These are phyloP conservation scores for Gaeumannomyces tritici DNA, from an alignment of 2,329 filamentous ascomycete species.

Conservation along the genomic window DNA sequence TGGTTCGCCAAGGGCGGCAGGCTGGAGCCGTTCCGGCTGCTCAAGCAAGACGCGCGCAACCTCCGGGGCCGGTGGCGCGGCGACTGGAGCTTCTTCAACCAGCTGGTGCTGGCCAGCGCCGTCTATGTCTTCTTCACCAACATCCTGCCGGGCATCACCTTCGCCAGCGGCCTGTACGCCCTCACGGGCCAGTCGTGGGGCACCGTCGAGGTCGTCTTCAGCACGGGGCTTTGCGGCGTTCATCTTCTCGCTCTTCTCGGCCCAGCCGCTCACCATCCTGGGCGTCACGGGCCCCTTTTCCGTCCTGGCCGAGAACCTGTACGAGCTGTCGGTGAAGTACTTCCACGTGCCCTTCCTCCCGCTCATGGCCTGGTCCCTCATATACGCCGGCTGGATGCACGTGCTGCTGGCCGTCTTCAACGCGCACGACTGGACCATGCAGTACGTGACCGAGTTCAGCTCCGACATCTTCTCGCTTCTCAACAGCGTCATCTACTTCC, in stretches of 20 bases:
- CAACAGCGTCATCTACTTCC: constrained; percentile 60
- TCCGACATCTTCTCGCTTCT: constrained; percentile 58
- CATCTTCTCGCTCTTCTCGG: constrained; percentile 51
- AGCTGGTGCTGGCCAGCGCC: constrained; percentile 52
- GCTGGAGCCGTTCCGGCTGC: constrained; percentile 41
- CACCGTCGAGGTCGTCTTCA: constrained; percentile 58
- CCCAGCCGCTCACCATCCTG: constrained; percentile 55
- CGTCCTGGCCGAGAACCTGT: constrained; percentile 58
- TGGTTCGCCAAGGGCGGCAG: constrained; percentile 23
- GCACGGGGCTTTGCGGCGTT: constrained; percentile 54
- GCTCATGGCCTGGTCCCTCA: constrained; percentile 59
- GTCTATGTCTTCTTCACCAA: constrained; percentile 61
- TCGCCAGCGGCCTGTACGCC: constrained; percentile 54
- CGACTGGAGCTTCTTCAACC: constrained; percentile 52
- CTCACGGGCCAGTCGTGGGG: constrained; percentile 55
- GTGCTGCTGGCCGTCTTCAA: constrained; percentile 55
- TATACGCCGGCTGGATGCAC: constrained; percentile 58
- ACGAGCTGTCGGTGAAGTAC: constrained; percentile 41
- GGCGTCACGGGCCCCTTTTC: constrained; percentile 59
- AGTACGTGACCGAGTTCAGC: constrained; percentile 58
- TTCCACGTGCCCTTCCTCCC: constrained; percentile 53
- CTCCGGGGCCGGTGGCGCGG: constrained; percentile 36
- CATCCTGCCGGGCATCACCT: constrained; percentile 56
- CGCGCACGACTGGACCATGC: constrained; percentile 62
- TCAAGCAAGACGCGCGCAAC: constrained; percentile 37